Evolutionary conservation across 495 filamentous ascomycete genomes (phyloP), one percentile per base, ranked within the genome.

Genomic region (Talaromyces adpressus): DNA sequence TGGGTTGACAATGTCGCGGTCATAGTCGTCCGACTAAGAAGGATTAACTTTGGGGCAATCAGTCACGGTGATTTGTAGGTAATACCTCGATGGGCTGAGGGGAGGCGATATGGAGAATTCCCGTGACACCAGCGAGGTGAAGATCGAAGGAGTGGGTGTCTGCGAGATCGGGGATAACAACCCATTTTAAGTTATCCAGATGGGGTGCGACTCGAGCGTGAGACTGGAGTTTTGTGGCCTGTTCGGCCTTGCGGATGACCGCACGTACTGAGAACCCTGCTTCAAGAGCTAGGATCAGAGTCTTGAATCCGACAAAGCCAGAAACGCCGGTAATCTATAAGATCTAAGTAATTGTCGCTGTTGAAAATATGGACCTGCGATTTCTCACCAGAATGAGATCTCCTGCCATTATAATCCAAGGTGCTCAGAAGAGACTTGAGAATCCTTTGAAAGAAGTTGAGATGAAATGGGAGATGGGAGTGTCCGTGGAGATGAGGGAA

Each of bases 51-150:
- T 11, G n/a, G 9, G 6, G 39, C 18, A 14, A 36, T 30, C 18
- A 34, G 56, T 8, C 12, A 34, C 3, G 23, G n/a, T 5, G 56
- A 58, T 16, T 0, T 3, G 3, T 20, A 58, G 12, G 23, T 20
- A 58, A 20, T 58, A 58, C 56, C 56, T 58, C 56, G 57, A 66
- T 54, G 5, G 69, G 59, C 27, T 69, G 39, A 12, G 75, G 75
- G 0, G 70, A 73, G 2, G 75, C 74, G 34, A 75, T 65, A 65
- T 77, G 75, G 23, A 78, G 61, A 30, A 77, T 63, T 20, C 63
- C 64, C 8, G 60, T 66, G 14, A 73, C 66, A 14, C 65, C 74
- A 16, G 69, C 56, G 36, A 73, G 57, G 25, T 41, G 52, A 23
- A 69, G 39, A 45, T 72, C 62, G 54, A 69, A 69, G 16, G 72